Evolutionary conservation across 2,329 filamentous ascomycete species (phyloP).

Genomic region (Talaromyces sp.): DNA sequence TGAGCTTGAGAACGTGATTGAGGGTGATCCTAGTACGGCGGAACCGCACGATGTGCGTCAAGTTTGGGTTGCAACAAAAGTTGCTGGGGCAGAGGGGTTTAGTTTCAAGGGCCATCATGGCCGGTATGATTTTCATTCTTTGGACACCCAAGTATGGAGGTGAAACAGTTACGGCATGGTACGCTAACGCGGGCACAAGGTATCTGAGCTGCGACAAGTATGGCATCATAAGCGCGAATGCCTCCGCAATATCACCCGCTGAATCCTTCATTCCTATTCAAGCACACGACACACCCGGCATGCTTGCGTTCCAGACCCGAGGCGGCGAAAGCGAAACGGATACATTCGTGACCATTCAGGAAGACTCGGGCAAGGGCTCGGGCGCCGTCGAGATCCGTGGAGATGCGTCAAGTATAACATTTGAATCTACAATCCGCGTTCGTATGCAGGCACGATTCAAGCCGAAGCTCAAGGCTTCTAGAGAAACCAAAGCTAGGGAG

Average conservation of each 20-base stretch:
- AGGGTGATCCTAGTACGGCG: constrained; percentile 73
- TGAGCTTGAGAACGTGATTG: constrained; percentile 80
- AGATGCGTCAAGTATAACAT: constrained; percentile 64
- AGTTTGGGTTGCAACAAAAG: constrained; percentile 85
- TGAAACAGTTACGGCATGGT: constrained; percentile 28
- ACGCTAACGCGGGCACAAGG: constrained; percentile 26
- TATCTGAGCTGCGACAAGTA: constrained; percentile 84
- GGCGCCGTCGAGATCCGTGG: constrained; percentile 64
- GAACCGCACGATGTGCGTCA: constrained; percentile 95
- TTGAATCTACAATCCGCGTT: constrained; percentile 70
- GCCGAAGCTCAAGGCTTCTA: constrained; percentile 70
- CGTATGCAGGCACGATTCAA: constrained; percentile 97
- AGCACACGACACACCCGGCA: constrained; percentile 59
- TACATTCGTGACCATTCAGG: constrained; percentile 63
- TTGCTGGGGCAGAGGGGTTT: constrained; percentile 75
- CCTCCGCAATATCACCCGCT: constrained; percentile 76
- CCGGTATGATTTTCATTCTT: constrained; percentile 47
- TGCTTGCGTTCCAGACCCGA: constrained; percentile 68
- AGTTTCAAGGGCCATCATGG: constrained; percentile 90
- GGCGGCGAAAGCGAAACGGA: constrained; percentile 49
- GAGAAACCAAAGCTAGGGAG: constrained; percentile 76
- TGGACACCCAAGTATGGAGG: too few relatives aligned
- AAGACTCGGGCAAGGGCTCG: constrained; percentile 42
- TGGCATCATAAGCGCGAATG: constrained; percentile 69
- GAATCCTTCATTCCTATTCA: constrained; percentile 73